These are phyloP conservation scores for Suillus sp. DNA, from an alignment of 768 basidiomycete genomes.

Conservation along the genomic window DNA sequence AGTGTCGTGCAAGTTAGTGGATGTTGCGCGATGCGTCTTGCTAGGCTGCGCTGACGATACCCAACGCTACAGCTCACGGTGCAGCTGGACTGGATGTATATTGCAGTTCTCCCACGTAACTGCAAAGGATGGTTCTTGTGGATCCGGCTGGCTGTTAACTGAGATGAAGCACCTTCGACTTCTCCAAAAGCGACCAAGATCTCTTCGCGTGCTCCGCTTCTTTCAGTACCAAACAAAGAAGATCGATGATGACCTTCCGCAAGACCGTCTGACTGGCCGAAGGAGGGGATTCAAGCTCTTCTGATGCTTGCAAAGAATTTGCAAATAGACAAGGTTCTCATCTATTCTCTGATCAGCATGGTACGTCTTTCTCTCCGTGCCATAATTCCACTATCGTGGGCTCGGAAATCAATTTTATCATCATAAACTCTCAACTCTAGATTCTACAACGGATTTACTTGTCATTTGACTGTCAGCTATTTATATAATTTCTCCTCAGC, in stretches of 20 bases:
- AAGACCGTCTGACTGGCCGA: neutral
- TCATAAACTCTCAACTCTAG: neutral
- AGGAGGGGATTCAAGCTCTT: neutral
- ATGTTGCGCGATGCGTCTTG: neutral
- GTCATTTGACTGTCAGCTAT: neutral
- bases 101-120: neutral
- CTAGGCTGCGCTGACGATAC: neutral
- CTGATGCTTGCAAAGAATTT: neutral
- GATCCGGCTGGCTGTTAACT: neutral
- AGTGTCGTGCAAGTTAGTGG: neutral
- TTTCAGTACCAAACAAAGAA: neutral
- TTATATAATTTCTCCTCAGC: constrained; percentile 6
- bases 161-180: neutral
- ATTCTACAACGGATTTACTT: neutral
- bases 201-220: neutral
- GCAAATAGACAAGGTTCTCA: neutral
- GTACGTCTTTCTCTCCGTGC: neutral
- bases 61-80: neutral
- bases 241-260: neutral
- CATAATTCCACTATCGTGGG: neutral
- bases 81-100: neutral
- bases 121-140: constrained; percentile 1
- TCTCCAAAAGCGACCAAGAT: neutral
- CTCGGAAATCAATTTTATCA: neutral
- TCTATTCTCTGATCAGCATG: neutral